phyloP scores from a whole-genome alignment of 495 filamentous ascomycete genomes.

The Jackrogersella minutella region DNA sequence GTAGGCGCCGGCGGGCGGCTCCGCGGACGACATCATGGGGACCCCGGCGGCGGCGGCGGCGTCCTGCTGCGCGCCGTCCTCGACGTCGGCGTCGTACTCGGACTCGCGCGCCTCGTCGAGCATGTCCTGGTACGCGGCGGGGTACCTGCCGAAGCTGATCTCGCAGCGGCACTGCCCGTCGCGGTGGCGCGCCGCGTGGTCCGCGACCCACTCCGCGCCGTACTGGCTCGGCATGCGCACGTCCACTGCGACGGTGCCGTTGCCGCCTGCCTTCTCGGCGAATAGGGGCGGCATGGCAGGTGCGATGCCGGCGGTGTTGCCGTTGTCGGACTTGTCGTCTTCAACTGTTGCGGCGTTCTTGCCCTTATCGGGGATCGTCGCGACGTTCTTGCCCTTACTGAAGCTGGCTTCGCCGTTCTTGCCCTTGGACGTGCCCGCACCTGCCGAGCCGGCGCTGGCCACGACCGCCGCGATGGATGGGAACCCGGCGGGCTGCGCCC shows the following conservation, averaged over 20 bases:
- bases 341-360: background rate
- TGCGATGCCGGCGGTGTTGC: background rate
- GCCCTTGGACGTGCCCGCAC: no score
- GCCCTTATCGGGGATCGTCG: no score
- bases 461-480: no score
- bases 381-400: background rate
- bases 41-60: no score
- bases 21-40: no score
- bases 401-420: no score
- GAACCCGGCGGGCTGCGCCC: no score
- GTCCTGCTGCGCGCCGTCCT: no score
- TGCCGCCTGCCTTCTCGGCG: constrained; percentile 8
- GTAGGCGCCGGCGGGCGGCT: no score
- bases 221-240: constrained; percentile 48
- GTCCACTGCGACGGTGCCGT: constrained; percentile 26
- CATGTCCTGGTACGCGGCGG: constrained; percentile 4
- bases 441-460: no score
- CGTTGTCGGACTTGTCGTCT: no score
- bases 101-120: background rate
- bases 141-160: constrained; percentile 41
- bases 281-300: constrained; percentile 33
- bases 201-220: constrained; percentile 52
- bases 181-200: constrained; percentile 49
- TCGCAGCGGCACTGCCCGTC: constrained; percentile 46
- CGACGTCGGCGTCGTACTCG: background rate